phyloP scores from a whole-genome alignment of 495 filamentous ascomycete genomes.

The Neurospora cerealis region DNA sequence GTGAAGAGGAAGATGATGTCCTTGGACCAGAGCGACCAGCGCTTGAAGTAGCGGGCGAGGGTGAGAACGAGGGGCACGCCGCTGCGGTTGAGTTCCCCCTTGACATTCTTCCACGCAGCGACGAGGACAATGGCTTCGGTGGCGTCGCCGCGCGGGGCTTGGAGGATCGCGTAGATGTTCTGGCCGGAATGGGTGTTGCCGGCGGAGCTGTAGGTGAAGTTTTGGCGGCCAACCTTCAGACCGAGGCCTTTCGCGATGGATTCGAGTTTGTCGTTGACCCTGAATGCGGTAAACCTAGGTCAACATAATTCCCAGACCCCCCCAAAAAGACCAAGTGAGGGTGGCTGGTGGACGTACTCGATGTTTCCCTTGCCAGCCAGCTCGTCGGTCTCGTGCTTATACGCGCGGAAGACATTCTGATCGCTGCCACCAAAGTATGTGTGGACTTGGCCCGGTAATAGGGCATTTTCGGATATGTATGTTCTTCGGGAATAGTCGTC shows the following conservation, averaged over 20 bases:
- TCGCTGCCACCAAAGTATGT: conserved; percentile 96
- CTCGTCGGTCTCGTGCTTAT: conserved; percentile 70
- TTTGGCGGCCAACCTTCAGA: conserved; percentile 76
- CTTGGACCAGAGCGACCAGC: conserved; percentile 98
- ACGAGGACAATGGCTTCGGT: conserved; percentile 94
- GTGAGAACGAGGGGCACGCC: conserved; percentile 80
- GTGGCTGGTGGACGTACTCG: conserved; percentile 26
- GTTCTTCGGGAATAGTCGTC: conserved; percentile 85
- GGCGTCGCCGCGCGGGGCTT: conserved; percentile 92
- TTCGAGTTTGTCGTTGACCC: conserved; percentile 58
- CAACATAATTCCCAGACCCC: background rate
- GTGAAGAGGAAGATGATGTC: conserved; percentile 92
- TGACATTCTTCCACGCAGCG: conserved; percentile 77
- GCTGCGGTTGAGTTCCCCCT: conserved; percentile 70
- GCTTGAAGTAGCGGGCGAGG: conserved; percentile 86
- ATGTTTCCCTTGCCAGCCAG: conserved; percentile 42
- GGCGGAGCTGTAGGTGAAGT: conserved; percentile 63
- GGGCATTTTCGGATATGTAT: conserved; percentile 96
- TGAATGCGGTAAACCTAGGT: conserved; percentile 14
- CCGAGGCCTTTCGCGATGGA: conserved; percentile 67
- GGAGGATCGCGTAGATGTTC: conserved; percentile 92
- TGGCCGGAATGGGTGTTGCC: conserved; percentile 69
- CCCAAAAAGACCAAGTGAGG: background rate
- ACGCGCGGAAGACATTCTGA: conserved; percentile 89
- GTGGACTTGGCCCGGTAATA: conserved; percentile 91